phyloP scores from a whole-genome alignment of 495 filamentous ascomycete species.

The Podospora fimiseda region DNA sequence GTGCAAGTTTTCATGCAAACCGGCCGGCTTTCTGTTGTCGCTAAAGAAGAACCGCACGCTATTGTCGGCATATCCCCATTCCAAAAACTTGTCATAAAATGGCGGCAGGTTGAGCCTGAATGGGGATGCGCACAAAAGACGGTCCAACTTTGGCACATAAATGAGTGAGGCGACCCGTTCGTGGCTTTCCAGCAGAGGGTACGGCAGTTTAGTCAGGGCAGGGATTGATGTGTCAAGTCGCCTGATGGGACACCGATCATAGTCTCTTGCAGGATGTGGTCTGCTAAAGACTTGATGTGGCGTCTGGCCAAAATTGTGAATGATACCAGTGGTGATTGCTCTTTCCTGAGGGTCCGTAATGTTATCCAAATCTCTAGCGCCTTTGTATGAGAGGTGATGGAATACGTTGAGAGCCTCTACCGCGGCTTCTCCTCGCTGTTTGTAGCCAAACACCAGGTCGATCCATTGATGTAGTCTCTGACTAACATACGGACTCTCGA shows the following conservation, averaged over 20 bases:
- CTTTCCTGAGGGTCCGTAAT: slow-evolving; percentile 84
- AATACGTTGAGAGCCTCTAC: slow-evolving; percentile 91
- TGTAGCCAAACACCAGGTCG: slow-evolving; percentile 89
- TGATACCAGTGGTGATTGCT: slow-evolving; percentile 83
- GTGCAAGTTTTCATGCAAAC: slow-evolving; percentile 89
- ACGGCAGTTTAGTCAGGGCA: slow-evolving; percentile 71
- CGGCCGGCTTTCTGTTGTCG: slow-evolving; percentile 67
- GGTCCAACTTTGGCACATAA: slow-evolving; percentile 73
- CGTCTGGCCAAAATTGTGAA: slow-evolving; percentile 98
- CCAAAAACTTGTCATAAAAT: slow-evolving; percentile 79
- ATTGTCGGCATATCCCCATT: slow-evolving; percentile 94
- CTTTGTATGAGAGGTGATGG: slow-evolving; percentile 90
- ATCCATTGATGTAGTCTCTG: slow-evolving; percentile 90
- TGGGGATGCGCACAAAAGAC: slow-evolving; percentile 74
- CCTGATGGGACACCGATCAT: slow-evolving; percentile 50
- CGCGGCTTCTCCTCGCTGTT: slow-evolving; percentile 90
- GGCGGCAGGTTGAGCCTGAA: slow-evolving; percentile 84
- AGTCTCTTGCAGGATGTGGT: slow-evolving; percentile 68
- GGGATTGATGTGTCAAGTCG: slow-evolving; percentile 74
- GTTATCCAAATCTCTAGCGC: slow-evolving; percentile 83
- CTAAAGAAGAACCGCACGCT: slow-evolving; percentile 82
- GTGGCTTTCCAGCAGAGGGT: slow-evolving; percentile 72
- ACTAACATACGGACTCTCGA: slow-evolving; percentile 92
- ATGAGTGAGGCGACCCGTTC: slow-evolving; percentile 75
- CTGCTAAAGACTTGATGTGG: slow-evolving; percentile 88